Base-by-base conservation (phyloP, 164 flowering plant species). In the Chloranthus sessilifolius region DNA sequence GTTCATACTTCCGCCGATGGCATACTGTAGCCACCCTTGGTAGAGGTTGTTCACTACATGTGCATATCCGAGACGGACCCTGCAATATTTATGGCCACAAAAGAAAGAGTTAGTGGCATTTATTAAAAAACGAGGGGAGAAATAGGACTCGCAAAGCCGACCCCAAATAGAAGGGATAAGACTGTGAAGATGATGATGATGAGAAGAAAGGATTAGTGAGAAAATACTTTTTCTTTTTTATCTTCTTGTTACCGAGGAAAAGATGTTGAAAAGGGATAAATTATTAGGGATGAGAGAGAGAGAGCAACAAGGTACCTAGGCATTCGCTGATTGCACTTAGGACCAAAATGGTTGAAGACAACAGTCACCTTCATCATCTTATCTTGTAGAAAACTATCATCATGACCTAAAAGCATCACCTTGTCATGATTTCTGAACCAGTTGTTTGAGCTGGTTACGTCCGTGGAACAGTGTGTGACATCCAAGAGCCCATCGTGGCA, bases 361-460 rank as follows among this genome's bases (percentile, higher is more conserved):
- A 91, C 78, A 1, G 95, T 85, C 17, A 77, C 90, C 64, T 64
- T 72, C 95, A 82, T 85, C 60, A 61, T 74, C 60, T 53, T 78
- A 69, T 91, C 98, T 15, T 58, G 50, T 15, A 30, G 1, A 48
- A 34, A 85, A 1, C 72, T 76, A 37, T 91, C 95, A 22, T 80
- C 83, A 39, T 88, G 96, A 1, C 96, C 95, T 3, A 91, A 69
- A 42, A 87, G 92, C 96, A 87, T 87, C 24, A 85, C 95, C 72
- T 87, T 87, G 71, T 82, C 76, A 46, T 90, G 98, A 62, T 78
- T 56, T 30, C 69, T 70, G 53, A 91, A 88, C 88, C 85, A 77
- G 59, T 85, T 87, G 77, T 85, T 91, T 0, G 96, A 85, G 35
- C 83, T 59, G 28, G 96, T 88, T 10, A 91, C 48, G 22, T 71